Evolutionary conservation across 2,329 filamentous ascomycete species (phyloP).

Genomic region (Macrophomina phaseolina): DNA sequence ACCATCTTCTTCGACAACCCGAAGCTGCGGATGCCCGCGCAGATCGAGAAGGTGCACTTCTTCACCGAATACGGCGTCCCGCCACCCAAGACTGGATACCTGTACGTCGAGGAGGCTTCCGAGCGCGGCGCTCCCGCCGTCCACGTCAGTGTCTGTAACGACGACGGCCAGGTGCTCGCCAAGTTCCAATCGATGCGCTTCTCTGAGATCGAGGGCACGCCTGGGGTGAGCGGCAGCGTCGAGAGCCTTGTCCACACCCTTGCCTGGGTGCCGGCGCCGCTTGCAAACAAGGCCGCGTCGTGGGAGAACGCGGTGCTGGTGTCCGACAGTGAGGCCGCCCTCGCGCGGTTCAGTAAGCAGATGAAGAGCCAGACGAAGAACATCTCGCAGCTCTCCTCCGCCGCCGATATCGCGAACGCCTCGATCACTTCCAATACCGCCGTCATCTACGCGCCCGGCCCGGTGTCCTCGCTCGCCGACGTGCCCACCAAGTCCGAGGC

Average conservation of each 20-base stretch:
- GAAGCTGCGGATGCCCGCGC: slow-evolving; percentile 46
- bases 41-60: slow-evolving; percentile 40
- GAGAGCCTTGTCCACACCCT: slow-evolving; percentile 46
- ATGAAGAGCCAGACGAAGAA: slow-evolving; percentile 29
- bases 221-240: slow-evolving; percentile 32
- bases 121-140: slow-evolving; percentile 37
- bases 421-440: slow-evolving; percentile 24
- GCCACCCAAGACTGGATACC: slow-evolving; percentile 43
- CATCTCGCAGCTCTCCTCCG: not conserved
- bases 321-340: slow-evolving; percentile 32
- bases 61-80: slow-evolving; percentile 21
- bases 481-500: slow-evolving; percentile 30
- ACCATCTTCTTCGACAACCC: slow-evolving; percentile 47
- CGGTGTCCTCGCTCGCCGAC: slow-evolving; percentile 23
- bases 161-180: slow-evolving; percentile 39
- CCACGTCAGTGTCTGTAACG: slow-evolving; percentile 39
- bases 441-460: slow-evolving; percentile 32
- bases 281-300: slow-evolving; percentile 40
- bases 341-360: slow-evolving; percentile 32
- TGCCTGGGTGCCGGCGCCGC: slow-evolving; percentile 45
- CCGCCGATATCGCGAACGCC: not conserved
- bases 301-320: slow-evolving; percentile 37
- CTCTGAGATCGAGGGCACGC: slow-evolving; percentile 46
- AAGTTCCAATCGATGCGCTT: slow-evolving; percentile 47
- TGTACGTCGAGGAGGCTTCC: slow-evolving; percentile 40